phyloP scores from a whole-genome alignment of 768 basidiomycete species.

The Leccinum broughii region DNA sequence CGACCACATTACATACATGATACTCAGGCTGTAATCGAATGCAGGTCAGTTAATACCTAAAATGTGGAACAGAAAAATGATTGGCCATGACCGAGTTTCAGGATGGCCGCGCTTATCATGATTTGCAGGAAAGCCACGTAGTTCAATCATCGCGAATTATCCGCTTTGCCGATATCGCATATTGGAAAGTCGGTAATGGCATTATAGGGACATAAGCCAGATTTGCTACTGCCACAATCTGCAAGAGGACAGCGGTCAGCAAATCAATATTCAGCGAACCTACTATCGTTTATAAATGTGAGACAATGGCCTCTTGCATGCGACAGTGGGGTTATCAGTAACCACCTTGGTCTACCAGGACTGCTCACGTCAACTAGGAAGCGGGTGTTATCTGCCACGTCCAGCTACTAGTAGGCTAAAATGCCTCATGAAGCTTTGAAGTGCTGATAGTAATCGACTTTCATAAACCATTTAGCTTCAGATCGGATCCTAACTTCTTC shows the following conservation, averaged over 20 bases:
- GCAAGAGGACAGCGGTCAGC: too few species aligned
- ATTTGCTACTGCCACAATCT: neutral
- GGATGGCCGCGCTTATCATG: constrained; percentile 30
- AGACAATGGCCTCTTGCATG: neutral
- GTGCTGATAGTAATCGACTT: neutral
- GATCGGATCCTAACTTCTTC: neutral
- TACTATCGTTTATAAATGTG: neutral
- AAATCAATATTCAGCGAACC: too few species aligned
- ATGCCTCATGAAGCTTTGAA: neutral
- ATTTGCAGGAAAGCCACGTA: neutral
- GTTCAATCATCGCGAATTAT: neutral
- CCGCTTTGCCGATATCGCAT: neutral
- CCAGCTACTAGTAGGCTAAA: neutral
- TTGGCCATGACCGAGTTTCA: neutral
- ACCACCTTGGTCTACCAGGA: neutral
- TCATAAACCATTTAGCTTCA: neutral
- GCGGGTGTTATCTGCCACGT: neutral
- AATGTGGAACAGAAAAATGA: neutral
- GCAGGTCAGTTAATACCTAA: constrained; percentile 9
- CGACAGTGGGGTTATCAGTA: neutral
- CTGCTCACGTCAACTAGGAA: neutral
- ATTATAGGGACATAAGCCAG: neutral
- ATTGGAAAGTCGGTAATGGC: too few species aligned
- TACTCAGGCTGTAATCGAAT: neutral
- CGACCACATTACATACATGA: neutral